Base-by-base conservation (phyloP, 1,284 basidiomycete species). In the Mycena citricolor region DNA sequence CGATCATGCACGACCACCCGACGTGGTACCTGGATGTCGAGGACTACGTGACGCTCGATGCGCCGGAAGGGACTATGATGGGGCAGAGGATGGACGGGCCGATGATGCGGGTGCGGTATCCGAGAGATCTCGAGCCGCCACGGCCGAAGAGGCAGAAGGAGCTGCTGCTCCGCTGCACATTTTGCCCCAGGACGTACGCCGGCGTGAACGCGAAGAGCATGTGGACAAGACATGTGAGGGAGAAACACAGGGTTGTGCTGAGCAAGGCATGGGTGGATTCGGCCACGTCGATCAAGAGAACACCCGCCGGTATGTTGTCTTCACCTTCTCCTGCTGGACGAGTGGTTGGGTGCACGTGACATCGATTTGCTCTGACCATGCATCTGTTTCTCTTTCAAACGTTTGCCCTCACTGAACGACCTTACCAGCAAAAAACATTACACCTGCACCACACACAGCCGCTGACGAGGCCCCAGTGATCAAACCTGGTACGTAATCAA, bases 141-240 rank as follows among this genome's bases (percentile, higher is more conserved):
- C 69, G 86, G 47, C 86, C 86, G 28, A 87, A 85, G 85, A 84
- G 82, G 56, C 84, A 85, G 63, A 84, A 83, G 58, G 80, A 84
- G 49, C 67, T 82, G 5, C 68, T 82, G 28, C 69, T 89, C 13
- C 73, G 86, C 34, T 89, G 86, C 62, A 89, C 86, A 1, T 88
- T 89, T 57, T 89, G 86, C 56, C 68, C 84, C 49, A 72, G 85
- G 49, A 81, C 77, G 3, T 89, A 89, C 54, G 82, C 84, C 7
- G 86, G 86, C 5, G 81, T 86, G 22, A 89, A 89, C 59, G 86
- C 86, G 13, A 89, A 89, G 62, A 87, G 84, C 54, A 89, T 89
- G 86, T 89, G 86, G 86, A 68, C 86, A 45, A 71, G 86, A 44
- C 86, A 89, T 61, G 86, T 89, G 14, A 86, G 82, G 50, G 86